Evolutionary conservation across 441 rosid species (phyloP).

Genomic region (Breynia disticha): DNA sequence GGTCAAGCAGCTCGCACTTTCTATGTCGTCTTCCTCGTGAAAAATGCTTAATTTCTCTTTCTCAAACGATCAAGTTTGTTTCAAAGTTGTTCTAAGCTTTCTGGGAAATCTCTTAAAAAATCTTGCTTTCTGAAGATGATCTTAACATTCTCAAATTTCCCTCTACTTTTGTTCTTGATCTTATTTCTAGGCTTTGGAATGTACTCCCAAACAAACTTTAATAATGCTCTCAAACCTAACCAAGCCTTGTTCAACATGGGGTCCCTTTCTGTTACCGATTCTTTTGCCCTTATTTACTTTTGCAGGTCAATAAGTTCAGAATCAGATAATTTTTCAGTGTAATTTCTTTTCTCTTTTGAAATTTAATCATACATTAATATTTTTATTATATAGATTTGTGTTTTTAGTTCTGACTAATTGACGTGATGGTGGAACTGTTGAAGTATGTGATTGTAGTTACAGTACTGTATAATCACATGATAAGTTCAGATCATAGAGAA

Average conservation of each 20-base stretch:
- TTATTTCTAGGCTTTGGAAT: slow-evolving; percentile 9
- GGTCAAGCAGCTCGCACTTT: no score
- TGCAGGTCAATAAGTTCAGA: slow-evolving; percentile 21
- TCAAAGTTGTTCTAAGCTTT: no score
- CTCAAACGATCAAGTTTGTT: no score
- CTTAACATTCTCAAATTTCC: no score
- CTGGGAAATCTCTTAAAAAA: no score
- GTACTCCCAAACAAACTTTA: slow-evolving; percentile 16
- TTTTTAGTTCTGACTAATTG: not conserved
- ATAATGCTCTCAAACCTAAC: slow-evolving; percentile 13
- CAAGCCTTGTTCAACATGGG: slow-evolving; percentile 24
- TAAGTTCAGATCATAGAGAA: slow-evolving; percentile 9
- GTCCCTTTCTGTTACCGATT: slow-evolving; percentile 24
- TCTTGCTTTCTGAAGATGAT: no score
- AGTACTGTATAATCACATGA: slow-evolving; percentile 9
- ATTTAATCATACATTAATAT: not conserved
- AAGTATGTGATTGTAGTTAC: not conserved
- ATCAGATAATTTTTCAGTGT: slow-evolving; percentile 6
- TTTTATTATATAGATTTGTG: not conserved
- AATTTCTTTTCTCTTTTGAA: not conserved
- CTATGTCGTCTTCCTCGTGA: no score
- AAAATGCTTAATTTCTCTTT: no score
- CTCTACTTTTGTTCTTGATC: no score
- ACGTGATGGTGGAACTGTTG: not conserved
- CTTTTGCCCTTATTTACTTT: slow-evolving; percentile 26